Base-by-base conservation (phyloP, 208 protist species). In the Strigomonas culicis region DNA sequence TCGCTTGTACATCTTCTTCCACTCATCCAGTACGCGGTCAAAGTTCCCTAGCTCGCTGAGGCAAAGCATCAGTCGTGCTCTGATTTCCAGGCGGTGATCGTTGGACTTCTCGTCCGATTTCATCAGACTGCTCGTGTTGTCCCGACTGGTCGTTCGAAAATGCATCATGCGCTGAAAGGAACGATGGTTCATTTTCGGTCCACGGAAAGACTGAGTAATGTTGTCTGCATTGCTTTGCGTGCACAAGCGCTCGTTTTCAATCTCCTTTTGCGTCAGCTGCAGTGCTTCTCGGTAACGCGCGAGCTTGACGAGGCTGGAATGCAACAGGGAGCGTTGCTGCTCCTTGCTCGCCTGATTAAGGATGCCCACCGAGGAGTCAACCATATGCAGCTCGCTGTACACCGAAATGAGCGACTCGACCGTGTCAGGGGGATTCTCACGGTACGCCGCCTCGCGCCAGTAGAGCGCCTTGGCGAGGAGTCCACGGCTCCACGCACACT, bases 391-490 rank as follows among this genome's bases (percentile, higher is more conserved):
- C 60, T 92, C 83, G 57, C 82, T 84, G 64, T 93, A 95, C 2
- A 93, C 66, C 4, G 71, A 80, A 55, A 93, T 89, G 59, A 95
- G 86, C 2, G 86, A 90, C 58, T 95, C 82, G 6, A 82, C 74
- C 15, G 80, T 92, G 22, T 56, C 71, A 11, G 71, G 46, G 22
- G 83, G 79, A 67, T 92, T 71, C 25, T 82, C 74, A 19, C 90
- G 86, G 75, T 93, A 95, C 8, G 85, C 86, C 15, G 78, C 78
- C 63, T 95, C 90, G 27, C 85, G 74, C 86, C 90, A 95, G 71
- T 88, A 93, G 24, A 95, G 77, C 28, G 90, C 84, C 69, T 93
- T 93, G 39, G 86, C 90, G 11, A 93, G 72, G 84, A 93, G 92
- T n/a, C 86, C 90, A 1, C 85, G 76, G n/a, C 77, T 76, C 85